These are phyloP conservation scores for Apiospora marii DNA, from an alignment of 2,329 filamentous ascomycete species.

Conservation along the genomic window DNA sequence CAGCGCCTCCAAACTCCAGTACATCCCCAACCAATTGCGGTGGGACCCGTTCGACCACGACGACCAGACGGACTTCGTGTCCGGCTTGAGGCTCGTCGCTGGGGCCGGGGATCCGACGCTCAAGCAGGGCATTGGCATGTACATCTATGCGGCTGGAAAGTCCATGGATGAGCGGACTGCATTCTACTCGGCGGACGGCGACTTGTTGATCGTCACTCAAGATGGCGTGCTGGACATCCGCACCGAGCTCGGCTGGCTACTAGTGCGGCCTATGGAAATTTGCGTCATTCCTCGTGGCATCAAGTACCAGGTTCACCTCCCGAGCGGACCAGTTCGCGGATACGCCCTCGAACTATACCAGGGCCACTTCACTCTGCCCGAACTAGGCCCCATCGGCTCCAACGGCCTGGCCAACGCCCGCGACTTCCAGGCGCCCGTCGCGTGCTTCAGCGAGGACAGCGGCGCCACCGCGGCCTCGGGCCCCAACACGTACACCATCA, in stretches of 20 bases:
- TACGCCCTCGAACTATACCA: slow-evolving; percentile 72
- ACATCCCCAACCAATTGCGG: slow-evolving; percentile 83
- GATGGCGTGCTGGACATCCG: slow-evolving; percentile 71
- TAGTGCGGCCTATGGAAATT: slow-evolving; percentile 73
- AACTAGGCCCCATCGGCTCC: slow-evolving; percentile 69
- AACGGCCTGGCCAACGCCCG: slow-evolving; percentile 68
- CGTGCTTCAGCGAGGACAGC: slow-evolving; percentile 64
- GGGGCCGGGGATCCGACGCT: slow-evolving; percentile 77
- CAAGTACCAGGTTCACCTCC: slow-evolving; percentile 67
- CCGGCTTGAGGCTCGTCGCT: slow-evolving; percentile 68
- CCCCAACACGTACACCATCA: slow-evolving; percentile 52
- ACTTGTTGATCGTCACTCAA: slow-evolving; percentile 73
- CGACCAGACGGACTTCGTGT: slow-evolving; percentile 57
- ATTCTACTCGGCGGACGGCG: slow-evolving; percentile 79
- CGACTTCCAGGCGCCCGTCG: slow-evolving; percentile 71
- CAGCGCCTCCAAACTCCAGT: slow-evolving; percentile 65
- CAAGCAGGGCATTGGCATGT: slow-evolving; percentile 75
- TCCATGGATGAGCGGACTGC: slow-evolving; percentile 73
- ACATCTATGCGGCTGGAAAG: slow-evolving; percentile 75
- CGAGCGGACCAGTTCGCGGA: slow-evolving; percentile 55
- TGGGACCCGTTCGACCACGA: slow-evolving; percentile 84
- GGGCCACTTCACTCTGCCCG: slow-evolving; percentile 68
- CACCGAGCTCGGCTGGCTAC: slow-evolving; percentile 71
- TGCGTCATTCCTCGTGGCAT: slow-evolving; percentile 71
- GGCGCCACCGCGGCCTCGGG: slow-evolving; percentile 43